These are phyloP conservation scores for Paramecium octaurelia DNA, from an alignment of 73 alveolate species.

Conservation along the genomic window DNA sequence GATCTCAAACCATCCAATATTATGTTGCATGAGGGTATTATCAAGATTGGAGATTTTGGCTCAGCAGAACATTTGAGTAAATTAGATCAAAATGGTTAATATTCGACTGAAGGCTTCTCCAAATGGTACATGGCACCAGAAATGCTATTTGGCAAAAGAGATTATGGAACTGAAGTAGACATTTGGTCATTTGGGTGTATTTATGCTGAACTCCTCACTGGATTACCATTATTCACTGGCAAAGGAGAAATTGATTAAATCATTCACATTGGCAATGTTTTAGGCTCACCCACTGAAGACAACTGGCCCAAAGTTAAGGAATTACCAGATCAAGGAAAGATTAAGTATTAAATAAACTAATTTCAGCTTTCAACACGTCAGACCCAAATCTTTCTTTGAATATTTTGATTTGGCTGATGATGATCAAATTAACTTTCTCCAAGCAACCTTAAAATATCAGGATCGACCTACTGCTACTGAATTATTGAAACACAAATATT, in stretches of 20 bases:
- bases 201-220: not conserved
- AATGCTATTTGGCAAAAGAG: constrained; percentile 70
- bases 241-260: not conserved
- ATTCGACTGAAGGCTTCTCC: constrained; percentile 13
- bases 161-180: constrained; percentile 81
- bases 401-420: not conserved
- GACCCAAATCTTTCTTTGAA: not conserved
- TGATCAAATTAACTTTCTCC: not conserved
- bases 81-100: not conserved
- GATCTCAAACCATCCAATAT: constrained; percentile 64
- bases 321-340: constrained; percentile 64
- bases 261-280: constrained; percentile 10
- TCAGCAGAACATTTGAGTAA: not conserved
- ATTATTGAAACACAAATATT: constrained; percentile 2
- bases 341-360: not conserved
- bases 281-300: constrained; percentile 65
- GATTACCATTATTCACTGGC: constrained; percentile 58
- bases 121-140: constrained; percentile 80
- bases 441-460: not conserved
- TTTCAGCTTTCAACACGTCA: not conserved
- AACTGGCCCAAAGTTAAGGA: constrained; percentile 53
- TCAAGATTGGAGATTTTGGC: constrained; percentile 60
- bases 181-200: constrained; percentile 75
- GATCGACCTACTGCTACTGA: constrained; percentile 21
- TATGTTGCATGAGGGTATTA: constrained; percentile 23